phyloP scores from a whole-genome alignment of 1,284 basidiomycete species.

The Tilletia walkeri region DNA sequence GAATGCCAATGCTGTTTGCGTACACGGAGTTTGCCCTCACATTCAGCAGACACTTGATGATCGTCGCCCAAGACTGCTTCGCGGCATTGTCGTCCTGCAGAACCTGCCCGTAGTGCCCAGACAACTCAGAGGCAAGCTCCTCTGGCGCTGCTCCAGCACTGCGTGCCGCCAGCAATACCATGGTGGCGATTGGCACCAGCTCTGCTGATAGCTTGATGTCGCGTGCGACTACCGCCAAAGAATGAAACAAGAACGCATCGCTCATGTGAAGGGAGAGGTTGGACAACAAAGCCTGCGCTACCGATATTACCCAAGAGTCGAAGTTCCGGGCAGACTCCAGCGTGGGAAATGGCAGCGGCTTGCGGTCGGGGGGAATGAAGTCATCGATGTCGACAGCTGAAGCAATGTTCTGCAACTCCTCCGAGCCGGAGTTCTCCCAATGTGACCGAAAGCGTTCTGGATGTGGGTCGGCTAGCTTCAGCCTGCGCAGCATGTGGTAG shows the following conservation, averaged over 20 bases:
- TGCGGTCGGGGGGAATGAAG: neutral
- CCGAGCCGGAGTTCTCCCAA: neutral
- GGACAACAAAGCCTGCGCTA: neutral
- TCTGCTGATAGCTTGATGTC: neutral
- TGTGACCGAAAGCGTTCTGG: neutral
- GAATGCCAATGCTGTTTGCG: constrained; percentile 73
- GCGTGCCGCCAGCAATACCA: neutral
- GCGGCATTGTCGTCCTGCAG: constrained; percentile 60
- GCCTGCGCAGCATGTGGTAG: constrained; percentile 6
- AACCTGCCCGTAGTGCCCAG: constrained; percentile 55
- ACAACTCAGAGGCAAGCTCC: neutral
- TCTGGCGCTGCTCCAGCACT: neutral
- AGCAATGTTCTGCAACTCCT: constrained; percentile 1
- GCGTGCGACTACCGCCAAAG: neutral
- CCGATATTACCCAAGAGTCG: neutral
- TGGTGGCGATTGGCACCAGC: neutral
- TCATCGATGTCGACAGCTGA: neutral
- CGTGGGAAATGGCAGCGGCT: constrained; percentile 30
- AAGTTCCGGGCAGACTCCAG: constrained; percentile 66
- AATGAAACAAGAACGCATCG: neutral
- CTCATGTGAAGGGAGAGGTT: neutral
- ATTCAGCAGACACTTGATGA: constrained; percentile 72
- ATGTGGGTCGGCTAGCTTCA: neutral
- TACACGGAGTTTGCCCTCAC: neutral
- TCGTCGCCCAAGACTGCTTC: constrained; percentile 63